Percentiles rank a stretch among this genome's conserved stretches.
These are phyloP conservation scores for Trichoderma atroviride DNA, from an alignment of 2,329 filamentous ascomycete species.

Conservation along the genomic window DNA sequence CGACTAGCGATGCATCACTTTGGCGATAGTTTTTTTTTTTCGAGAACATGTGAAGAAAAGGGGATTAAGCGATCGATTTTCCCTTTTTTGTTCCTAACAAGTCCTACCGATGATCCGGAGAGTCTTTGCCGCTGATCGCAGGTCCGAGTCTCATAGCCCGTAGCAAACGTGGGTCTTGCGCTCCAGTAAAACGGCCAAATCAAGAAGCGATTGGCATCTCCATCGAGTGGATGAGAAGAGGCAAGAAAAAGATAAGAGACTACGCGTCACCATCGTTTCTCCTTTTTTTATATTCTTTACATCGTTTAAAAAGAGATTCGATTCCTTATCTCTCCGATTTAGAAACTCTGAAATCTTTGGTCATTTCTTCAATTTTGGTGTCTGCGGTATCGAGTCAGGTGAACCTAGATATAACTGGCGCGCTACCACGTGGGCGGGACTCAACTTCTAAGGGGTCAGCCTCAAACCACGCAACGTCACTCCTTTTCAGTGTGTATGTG, in stretches of 20 bases:
- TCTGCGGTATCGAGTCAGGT: not conserved
- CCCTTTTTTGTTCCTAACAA: not conserved
- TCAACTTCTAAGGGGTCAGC: not conserved
- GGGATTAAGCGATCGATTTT: not conserved
- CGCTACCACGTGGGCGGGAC: conserved; percentile 16
- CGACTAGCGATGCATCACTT: not conserved
- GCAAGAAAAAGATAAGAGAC: not conserved
- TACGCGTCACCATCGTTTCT: not conserved
- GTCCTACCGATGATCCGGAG: not conserved
- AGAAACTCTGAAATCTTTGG: not conserved
- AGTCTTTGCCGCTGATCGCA: not conserved
- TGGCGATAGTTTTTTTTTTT: not conserved
- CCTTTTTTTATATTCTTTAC: no score
- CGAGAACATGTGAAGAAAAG: not conserved
- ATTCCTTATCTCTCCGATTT: not conserved
- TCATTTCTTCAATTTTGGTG: not conserved
- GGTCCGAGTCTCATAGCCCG: not conserved
- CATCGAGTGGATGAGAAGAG: not conserved
- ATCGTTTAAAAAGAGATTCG: not conserved
- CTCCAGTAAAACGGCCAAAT: not conserved
- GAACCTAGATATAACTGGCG: not conserved
- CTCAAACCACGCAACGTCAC: not conserved
- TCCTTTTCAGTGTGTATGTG: not conserved
- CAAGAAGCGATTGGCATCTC: conserved; percentile 7
- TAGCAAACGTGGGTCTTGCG: conserved; percentile 9